These are phyloP conservation scores for Henckelia pumila DNA, from an alignment of 257 asterid species.

Conservation along the genomic window DNA sequence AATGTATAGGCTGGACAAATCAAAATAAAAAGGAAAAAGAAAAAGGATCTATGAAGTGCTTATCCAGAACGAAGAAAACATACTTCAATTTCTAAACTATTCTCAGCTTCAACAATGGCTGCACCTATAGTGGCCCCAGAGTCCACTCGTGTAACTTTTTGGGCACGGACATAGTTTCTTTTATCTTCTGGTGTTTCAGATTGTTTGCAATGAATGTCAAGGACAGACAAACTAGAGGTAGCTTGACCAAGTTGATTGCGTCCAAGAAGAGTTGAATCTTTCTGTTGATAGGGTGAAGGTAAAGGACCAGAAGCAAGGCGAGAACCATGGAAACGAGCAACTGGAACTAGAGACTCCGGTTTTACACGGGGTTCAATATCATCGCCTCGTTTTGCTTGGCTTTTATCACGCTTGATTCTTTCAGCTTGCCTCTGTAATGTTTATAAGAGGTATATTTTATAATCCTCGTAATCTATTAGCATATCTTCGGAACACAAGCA, in stretches of 20 bases:
- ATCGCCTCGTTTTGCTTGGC: conserved; percentile 77
- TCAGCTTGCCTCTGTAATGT: conserved; percentile 78
- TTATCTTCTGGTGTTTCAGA: conserved; percentile 36
- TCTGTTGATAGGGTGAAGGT: conserved; percentile 71
- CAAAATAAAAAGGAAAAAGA: conserved; percentile 23
- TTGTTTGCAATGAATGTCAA: conserved; percentile 40
- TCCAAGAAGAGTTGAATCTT: conserved; percentile 32
- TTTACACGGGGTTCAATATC: conserved; percentile 68
- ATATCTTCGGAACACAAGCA: conserved; percentile 12
- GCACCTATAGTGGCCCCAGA: conserved; percentile 82
- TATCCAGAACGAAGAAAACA: conserved; percentile 47
- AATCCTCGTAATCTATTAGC: conserved; percentile 8
- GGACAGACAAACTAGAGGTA: conserved; percentile 46
- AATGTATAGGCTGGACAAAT: conserved; percentile 28
- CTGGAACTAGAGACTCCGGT: conserved; percentile 82
- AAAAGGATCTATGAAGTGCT: conserved; percentile 20
- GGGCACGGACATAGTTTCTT: conserved; percentile 37
- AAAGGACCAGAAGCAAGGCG: conserved; percentile 95
- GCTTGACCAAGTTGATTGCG: conserved; percentile 50
- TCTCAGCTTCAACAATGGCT: conserved; percentile 95
- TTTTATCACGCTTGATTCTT: conserved; percentile 79
- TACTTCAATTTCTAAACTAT: conserved; percentile 67
- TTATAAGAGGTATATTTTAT: conserved; percentile 18
- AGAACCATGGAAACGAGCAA: conserved; percentile 79
- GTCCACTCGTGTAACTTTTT: conserved; percentile 58